phyloP scores from a whole-genome alignment of 2,329 filamentous ascomycete species.

The Talaromyces marneffei region DNA sequence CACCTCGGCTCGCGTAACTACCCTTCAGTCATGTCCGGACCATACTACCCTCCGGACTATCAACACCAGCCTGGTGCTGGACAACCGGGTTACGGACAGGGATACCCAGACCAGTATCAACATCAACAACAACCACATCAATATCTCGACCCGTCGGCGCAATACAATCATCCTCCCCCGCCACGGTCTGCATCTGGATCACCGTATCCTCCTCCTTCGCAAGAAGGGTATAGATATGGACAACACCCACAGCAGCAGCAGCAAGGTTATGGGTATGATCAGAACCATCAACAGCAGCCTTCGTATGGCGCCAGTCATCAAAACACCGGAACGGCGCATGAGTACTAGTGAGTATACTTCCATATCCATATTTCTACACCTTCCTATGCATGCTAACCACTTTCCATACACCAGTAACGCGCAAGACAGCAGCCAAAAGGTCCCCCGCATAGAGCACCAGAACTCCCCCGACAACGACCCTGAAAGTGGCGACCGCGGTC shows the following conservation, averaged over 20 bases:
- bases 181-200: constrained; percentile 13
- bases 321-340: constrained; percentile 7
- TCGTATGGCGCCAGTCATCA: not conserved
- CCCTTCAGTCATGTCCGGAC: constrained; percentile 11
- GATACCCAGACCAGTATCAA: constrained; percentile 3
- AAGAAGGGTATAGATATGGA: constrained; percentile 25
- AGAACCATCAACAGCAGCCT: not conserved
- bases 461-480: constrained; percentile 33
- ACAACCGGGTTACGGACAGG: not conserved
- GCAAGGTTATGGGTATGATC: not conserved
- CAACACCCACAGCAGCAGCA: constrained; percentile 18
- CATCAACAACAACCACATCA: constrained; percentile 17
- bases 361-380: not conserved
- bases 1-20: not conserved
- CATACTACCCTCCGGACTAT: constrained; percentile 8
- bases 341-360: constrained; percentile 7
- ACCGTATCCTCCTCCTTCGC: constrained; percentile 28
- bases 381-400: not conserved
- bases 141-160: not conserved
- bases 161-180: constrained; percentile 8
- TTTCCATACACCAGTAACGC: not conserved
- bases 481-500: constrained; percentile 48
- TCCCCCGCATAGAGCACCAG: not conserved
- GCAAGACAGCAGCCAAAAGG: constrained; percentile 4
- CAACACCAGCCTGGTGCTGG: not conserved